Base-by-base conservation (phyloP, 495 filamentous ascomycete species). In the Daldinia concentrica region DNA sequence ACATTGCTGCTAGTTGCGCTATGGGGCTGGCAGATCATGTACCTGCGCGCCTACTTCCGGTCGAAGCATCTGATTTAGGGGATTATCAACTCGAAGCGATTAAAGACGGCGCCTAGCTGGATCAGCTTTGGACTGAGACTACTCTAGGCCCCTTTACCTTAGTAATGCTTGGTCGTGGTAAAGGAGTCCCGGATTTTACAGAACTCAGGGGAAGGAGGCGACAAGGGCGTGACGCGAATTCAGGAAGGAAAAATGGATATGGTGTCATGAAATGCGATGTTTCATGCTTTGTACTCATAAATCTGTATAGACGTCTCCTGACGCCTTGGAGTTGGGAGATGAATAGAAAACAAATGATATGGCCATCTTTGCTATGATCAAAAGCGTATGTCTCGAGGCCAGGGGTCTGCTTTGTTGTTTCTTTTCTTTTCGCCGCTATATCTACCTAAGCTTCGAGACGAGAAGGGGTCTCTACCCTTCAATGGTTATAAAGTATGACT, bases 21-120 rank as follows among this genome's bases (percentile, higher is more conserved):
- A 69, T 97, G 95, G 74, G 93, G 86, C 45, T 99, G 95, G 95
- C 95, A 99, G 87, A 91, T 99, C 76, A 89, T 98, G 72, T 98
- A 99, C 81, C 84, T 99, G 80, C 86, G 95, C 81, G 94, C 95
- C 75, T 99, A 99, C 85, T 99, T 99, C 85, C 89, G 95, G 86
- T 93, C 91, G 72, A 95, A 95, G 88, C 92, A 95, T 84, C 85
- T 95, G 71, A 95, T 95, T 72, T 95, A 89, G 77, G 54, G 11
- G 43, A 26, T 14, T n/a, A n/a, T 15, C 4, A 15, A 54, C n/a
- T 12, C 37, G 54, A 22, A 12, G 30, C 30, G 54, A n/a, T 8
- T 17, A 6, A 57, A 17, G n/a, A 57, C 24, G 1, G 54, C 5
- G 54, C 19, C 30, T 17, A 36, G 22, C 50, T 54, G 26, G 26